Base-by-base conservation (phyloP, 2,329 filamentous ascomycete species). In the Calonectria hawksworthii region DNA sequence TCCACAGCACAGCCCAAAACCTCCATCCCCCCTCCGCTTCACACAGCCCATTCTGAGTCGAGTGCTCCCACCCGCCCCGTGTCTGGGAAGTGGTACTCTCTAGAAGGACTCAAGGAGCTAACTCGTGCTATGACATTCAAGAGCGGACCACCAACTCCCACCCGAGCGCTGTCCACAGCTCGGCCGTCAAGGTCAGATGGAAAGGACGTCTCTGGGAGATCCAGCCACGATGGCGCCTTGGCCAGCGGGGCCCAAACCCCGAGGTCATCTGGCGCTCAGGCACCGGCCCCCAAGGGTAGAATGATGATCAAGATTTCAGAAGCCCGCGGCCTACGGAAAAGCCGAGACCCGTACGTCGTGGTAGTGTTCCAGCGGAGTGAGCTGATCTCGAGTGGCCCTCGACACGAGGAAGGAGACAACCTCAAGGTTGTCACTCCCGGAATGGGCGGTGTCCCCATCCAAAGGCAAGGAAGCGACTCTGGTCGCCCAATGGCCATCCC, bases 351-450 rank as follows among this genome's bases (percentile, higher is more conserved):
- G 1, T 99, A 99, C 82, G 95, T 98, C 68, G 96, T 99, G 14
- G 98, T 95, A 74, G 96, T 98, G 32, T 99, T 99, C 82, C 97
- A 99, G 84, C 94, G 95, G 84, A 98, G 96, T 82, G 97, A 99
- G 85, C 94, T 98, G 80, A 98, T 99, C 71, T 99, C 97, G 1
- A 94, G 95, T 71, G 95, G 95, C 3, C 95, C 96, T 16, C 92
- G 93, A 44, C 88, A 89, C 30, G 93, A 94, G 56, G 89, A 92
- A 44, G 92, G 93, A 56, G 91, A 93, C 70, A 82, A 89, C 73
- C 77, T 87, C 30, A 82, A 80, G 50, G 81, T 85, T 44, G 83
- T 85, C n/a, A 91, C 89, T 78, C 89, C 87, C 80, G 88, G 80
- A 61, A 70, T 54, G 70, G 89, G 90, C 44, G 89, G 91, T 34